A percentile compares a stretch with the other conserved stretches of the same genome.
Conservation (phyloP, 1,284 basidiomycete species). For the Ganoderma sinense region DNA sequence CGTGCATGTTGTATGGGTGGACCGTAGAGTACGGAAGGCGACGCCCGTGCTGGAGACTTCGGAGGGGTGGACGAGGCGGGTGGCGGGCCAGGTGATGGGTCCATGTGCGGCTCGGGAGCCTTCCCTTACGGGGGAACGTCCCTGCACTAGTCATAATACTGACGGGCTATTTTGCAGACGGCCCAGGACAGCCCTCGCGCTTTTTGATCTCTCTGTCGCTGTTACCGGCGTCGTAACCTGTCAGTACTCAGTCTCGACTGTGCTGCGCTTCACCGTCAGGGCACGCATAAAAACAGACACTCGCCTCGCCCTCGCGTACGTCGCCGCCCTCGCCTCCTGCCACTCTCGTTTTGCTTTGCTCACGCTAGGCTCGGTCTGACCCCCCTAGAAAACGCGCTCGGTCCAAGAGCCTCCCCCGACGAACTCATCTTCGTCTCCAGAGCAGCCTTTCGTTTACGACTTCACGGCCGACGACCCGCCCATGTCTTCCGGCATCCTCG, state of each 20-base stretch:
- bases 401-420: not conserved
- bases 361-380: not conserved
- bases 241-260: not conserved
- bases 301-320: not conserved
- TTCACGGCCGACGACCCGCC: conserved; percentile 11
- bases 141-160: not conserved
- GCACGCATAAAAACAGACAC: not conserved
- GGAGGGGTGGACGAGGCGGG: not conserved
- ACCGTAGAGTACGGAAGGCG: not conserved
- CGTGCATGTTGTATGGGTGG: not conserved
- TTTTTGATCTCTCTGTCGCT: not conserved
- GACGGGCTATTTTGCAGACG: not conserved
- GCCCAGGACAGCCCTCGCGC: no score
- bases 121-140: not conserved
- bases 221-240: not conserved
- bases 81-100: conserved; percentile 2
- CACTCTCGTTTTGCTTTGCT: not conserved
- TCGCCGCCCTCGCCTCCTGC: not conserved
- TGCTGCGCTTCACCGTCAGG: not conserved
- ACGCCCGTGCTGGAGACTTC: not conserved
- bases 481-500: conserved; percentile 3
- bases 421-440: not conserved
- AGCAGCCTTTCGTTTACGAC: not conserved
- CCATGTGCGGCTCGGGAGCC: not conserved
- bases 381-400: not conserved